Evolutionary conservation across 1,284 basidiomycete species (phyloP), one percentile per base, ranked within the genome.

Genomic region (Leccinum brunneo-olivaceum): DNA sequence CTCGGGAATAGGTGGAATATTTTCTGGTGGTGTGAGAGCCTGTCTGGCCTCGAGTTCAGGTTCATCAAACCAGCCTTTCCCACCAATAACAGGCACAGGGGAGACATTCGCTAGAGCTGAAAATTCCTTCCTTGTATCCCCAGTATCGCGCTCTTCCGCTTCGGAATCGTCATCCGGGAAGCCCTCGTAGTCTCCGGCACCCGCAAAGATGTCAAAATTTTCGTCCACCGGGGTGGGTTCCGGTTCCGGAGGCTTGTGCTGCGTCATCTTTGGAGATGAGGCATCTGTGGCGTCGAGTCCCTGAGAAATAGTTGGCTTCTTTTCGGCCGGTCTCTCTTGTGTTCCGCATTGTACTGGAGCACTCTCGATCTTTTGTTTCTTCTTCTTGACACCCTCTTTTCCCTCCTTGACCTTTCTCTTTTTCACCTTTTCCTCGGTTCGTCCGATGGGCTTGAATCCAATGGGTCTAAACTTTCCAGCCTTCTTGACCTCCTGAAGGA

Each of bases 151-250:
- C 8, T 41, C 36, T 18, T 49, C 51, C 34, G 58, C 67, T 21
- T 68, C 66, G 19, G 68, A 68, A 16, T 77, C 77, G 12, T 79
- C 76, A 29, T 73, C 58, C 37, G 76, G 74, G 12, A 86, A 56
- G 2, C 84, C 89, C 41, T 81, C 72, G 61, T 95, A 96, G 33
- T 90, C 87, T 7, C 84, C 90, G 1, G 78, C 90, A 40, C 73
- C 91, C 1, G 80, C 87, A 61, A 96, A 96, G 44, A 95, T 95
- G 56, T 87, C 78, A 44, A 84, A 70, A 44, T 84, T 73, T 15
- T 78, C 74, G 32, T 71, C 68, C 7, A 68, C 36, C 3, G 39
- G 34, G 9, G 33, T 15, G 1, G 29, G 37, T 34, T 55, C 51
- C 0, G 29, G 49, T 36, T 60, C 55, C 27, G 36, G 37, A 0